Percentiles rank a stretch among this genome's conserved stretches.
Conservation (phyloP, 2,329 filamentous ascomycete species). For the Diaporthe sp. region DNA sequence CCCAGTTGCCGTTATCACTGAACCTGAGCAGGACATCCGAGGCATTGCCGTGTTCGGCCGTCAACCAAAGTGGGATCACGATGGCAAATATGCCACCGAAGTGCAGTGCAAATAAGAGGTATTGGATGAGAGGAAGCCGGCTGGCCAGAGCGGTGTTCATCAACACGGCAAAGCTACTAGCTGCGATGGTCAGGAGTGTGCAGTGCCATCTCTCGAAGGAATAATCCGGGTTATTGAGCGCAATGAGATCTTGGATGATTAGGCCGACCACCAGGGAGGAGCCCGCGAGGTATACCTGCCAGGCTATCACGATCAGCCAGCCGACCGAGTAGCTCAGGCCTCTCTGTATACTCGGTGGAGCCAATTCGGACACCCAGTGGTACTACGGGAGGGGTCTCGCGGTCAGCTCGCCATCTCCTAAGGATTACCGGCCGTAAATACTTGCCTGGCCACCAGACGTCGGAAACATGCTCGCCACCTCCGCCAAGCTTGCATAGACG, state of each 20-base stretch:
- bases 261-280: background rate
- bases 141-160: slow-evolving; percentile 4
- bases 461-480: slow-evolving; percentile 22
- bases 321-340: slow-evolving; percentile 8
- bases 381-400: background rate
- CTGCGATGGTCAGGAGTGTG: slow-evolving; percentile 11
- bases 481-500: slow-evolving; percentile 23
- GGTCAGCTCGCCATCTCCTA: background rate
- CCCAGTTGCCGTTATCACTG: slow-evolving; percentile 8
- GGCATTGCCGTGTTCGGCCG: background rate
- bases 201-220: slow-evolving; percentile 9
- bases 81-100: slow-evolving; percentile 16
- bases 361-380: slow-evolving; percentile 28
- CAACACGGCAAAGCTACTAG: background rate
- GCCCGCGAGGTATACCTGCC: slow-evolving; percentile 20
- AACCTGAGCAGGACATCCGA: slow-evolving; percentile 1
- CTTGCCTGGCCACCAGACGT: slow-evolving; percentile 19
- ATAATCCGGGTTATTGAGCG: slow-evolving; percentile 11
- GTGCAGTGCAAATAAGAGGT: slow-evolving; percentile 9
- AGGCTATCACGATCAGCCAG: slow-evolving; percentile 23
- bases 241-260: background rate
- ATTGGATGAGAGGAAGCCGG: background rate
- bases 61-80: slow-evolving; percentile 11
- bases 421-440: background rate
- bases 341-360: background rate